These are phyloP conservation scores for Tolypocladium amazonense DNA, from an alignment of 2,329 filamentous ascomycete genomes.

Conservation along the genomic window DNA sequence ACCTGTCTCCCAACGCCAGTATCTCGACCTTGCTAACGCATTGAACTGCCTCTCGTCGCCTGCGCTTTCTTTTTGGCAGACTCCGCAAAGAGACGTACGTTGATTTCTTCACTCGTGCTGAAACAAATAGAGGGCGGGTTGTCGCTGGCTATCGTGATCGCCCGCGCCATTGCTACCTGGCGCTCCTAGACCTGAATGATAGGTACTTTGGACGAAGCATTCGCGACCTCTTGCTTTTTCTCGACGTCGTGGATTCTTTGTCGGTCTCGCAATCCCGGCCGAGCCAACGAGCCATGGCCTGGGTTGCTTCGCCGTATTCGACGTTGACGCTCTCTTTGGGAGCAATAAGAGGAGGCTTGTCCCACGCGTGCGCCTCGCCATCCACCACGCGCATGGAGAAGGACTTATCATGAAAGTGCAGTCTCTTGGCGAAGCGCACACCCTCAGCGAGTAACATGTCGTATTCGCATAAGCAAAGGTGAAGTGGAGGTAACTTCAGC, in stretches of 20 bases:
- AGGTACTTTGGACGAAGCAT: slow-evolving; percentile 21
- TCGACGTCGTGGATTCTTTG: slow-evolving; percentile 21
- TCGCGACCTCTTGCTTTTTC: slow-evolving; percentile 19
- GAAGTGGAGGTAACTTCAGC: slow-evolving; percentile 39
- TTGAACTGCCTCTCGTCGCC: background rate
- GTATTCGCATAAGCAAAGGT: slow-evolving; percentile 53
- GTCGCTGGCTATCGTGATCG: background rate
- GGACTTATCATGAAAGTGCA: slow-evolving; percentile 26
- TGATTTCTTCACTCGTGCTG: background rate
- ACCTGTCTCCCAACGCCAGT: background rate
- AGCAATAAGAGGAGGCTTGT: slow-evolving; percentile 32
- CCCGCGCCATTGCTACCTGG: slow-evolving; percentile 9
- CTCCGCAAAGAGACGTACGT: background rate
- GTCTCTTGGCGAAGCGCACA: slow-evolving; percentile 47
- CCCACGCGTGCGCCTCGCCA: slow-evolving; percentile 37
- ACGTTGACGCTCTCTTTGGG: slow-evolving; percentile 31
- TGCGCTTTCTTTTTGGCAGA: background rate
- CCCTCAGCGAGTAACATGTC: slow-evolving; percentile 55
- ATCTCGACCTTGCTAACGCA: background rate
- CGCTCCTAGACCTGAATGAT: slow-evolving; percentile 20
- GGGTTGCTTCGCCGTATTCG: slow-evolving; percentile 35
- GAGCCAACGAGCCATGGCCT: slow-evolving; percentile 29
- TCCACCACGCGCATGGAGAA: slow-evolving; percentile 31
- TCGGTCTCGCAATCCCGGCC: slow-evolving; percentile 26
- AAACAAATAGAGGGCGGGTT: background rate